Conservation (phyloP, 306 rosid genomes). For the Sindora glabra region DNA sequence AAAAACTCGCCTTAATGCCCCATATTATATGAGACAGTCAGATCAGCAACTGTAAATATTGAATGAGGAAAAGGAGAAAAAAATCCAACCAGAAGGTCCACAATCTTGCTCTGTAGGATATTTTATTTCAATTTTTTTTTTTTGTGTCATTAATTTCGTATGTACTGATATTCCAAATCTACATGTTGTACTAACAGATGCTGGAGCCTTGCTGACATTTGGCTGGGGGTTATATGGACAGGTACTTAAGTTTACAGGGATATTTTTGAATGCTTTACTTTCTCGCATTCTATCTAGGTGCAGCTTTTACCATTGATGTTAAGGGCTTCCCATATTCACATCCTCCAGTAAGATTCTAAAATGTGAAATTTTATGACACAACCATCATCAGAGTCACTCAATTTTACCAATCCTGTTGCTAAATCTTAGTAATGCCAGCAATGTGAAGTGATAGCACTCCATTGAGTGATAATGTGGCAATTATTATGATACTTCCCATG, state of each 20-base stretch:
- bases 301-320: neutral
- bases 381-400: neutral
- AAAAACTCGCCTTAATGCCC: neutral
- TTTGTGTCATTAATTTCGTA: neutral
- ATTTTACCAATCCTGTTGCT: slow-evolving; percentile 1
- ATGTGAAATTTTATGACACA: neutral
- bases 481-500: neutral
- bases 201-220: slow-evolving; percentile 81
- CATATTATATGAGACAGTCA: neutral
- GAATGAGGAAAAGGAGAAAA: neutral
- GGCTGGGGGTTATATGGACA: slow-evolving; percentile 99
- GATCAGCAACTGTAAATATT: neutral
- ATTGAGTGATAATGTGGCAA: neutral
- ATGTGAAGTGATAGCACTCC: neutral
- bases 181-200: slow-evolving; percentile 42
- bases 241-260: slow-evolving; percentile 35
- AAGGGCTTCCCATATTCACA: neutral
- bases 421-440: slow-evolving; percentile 1
- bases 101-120: neutral
- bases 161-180: slow-evolving; percentile 3
- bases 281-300: neutral
- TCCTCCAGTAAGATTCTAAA: neutral
- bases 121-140: neutral
- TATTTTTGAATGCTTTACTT: neutral
- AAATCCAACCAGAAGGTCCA: neutral